Evolutionary conservation across 1,139 yeast genomes (phyloP).

Genomic region (Diutina mesorugosa): DNA sequence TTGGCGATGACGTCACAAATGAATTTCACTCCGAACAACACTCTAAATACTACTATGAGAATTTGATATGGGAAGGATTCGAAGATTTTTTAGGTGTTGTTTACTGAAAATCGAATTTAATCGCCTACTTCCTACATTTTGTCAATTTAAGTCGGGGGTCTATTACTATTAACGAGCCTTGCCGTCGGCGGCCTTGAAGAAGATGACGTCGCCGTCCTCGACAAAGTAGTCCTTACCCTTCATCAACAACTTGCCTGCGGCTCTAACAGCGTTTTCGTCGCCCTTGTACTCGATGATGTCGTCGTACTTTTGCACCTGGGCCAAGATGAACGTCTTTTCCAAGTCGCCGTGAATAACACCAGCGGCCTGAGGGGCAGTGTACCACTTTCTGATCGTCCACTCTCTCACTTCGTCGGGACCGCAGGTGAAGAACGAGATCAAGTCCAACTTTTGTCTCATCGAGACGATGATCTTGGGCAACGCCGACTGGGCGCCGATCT

Average conservation of each 20-base stretch:
- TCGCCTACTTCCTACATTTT: too few relatives aligned
- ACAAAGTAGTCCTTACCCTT: slow-evolving; percentile 98
- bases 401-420: slow-evolving; percentile 86
- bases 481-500: slow-evolving; percentile 71
- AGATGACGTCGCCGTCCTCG: slow-evolving; percentile 69
- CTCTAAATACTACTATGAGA: too few relatives aligned
- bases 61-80: too few relatives aligned
- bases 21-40: too few relatives aligned
- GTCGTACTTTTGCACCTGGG: slow-evolving; percentile 63
- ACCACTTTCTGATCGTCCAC: slow-evolving; percentile 77
- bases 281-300: slow-evolving; percentile 57
- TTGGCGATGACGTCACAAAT: too few relatives aligned
- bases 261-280: slow-evolving; percentile 76
- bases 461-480: slow-evolving; percentile 77
- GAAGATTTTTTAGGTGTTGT: too few relatives aligned
- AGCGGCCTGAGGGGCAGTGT: slow-evolving; percentile 85
- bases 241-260: slow-evolving; percentile 84
- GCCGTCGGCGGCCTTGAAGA: slow-evolving; percentile 95
- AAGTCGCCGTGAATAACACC: slow-evolving; percentile 87
- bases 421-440: slow-evolving; percentile 83
- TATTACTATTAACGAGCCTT: slow-evolving; percentile 21
- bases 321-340: slow-evolving; percentile 71
- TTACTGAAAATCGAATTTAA: too few relatives aligned
- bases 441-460: slow-evolving; percentile 75
- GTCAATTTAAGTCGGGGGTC: not conserved